Conservation (phyloP, 129 eudicot species). For the Artemisia annua region DNA sequence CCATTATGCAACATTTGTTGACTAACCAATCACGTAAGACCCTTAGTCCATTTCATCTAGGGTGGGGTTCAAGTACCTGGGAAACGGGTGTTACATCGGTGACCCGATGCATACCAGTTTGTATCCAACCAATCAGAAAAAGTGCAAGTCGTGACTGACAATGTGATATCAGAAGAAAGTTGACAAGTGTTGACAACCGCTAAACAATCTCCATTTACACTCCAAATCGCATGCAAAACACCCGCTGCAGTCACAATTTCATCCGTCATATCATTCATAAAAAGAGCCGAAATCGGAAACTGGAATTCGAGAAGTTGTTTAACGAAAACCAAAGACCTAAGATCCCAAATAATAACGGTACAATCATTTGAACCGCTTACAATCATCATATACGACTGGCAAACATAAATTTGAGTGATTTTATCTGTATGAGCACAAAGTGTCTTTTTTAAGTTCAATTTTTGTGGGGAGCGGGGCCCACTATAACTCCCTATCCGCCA, state of each 20-base stretch:
- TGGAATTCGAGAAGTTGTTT: conserved; percentile 92
- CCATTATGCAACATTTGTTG: too few species aligned
- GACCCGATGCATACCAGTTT: conserved; percentile 90
- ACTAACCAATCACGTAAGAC: too few species aligned
- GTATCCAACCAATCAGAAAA: conserved; percentile 88
- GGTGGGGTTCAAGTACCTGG: too few species aligned
- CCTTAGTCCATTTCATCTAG: too few species aligned
- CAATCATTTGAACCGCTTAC: conserved; percentile 96
- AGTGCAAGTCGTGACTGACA: conserved; percentile 58
- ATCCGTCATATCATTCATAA: conserved; percentile 82
- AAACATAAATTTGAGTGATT: conserved; percentile 61
- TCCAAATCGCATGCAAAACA: conserved; percentile 91
- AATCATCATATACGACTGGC: conserved; percentile 94
- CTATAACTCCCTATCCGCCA: conserved; percentile 70
- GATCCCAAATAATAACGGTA: conserved; percentile 81
- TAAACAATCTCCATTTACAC: conserved; percentile 83
- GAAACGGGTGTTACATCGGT: too few species aligned
- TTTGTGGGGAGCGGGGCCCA: conserved; percentile 57
- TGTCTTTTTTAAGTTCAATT: conserved; percentile 53
- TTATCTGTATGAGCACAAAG: conserved; percentile 77
- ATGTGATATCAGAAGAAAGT: conserved; percentile 76
- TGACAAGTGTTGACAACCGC: conserved; percentile 86
- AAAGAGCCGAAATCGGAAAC: conserved; percentile 71
- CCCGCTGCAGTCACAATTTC: conserved; percentile 92
- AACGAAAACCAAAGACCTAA: conserved; percentile 67